Conservation (phyloP, 805 yeast genomes). For the Saccharomycopsis sp. region DNA sequence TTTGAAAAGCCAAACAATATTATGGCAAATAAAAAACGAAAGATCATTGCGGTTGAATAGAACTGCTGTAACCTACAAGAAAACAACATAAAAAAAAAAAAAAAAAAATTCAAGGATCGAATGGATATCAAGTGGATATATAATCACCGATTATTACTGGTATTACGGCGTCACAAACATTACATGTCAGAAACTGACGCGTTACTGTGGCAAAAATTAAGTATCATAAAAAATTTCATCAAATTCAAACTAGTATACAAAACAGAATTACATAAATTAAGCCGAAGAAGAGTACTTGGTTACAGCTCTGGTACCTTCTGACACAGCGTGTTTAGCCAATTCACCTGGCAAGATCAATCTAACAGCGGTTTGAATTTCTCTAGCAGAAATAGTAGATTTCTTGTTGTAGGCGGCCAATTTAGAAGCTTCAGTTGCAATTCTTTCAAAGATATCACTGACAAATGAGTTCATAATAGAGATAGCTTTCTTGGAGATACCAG, state of each 20-base stretch:
- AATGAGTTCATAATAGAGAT: constrained; percentile 99
- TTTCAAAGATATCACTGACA: constrained; percentile 95
- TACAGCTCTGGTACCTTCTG: constrained; percentile 83
- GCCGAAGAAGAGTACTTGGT: constrained; percentile 22
- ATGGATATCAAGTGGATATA: too few relatives aligned
- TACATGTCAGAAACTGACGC: background rate
- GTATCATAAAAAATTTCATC: background rate
- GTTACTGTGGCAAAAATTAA: background rate
- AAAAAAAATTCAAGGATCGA: too few relatives aligned
- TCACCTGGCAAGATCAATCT: constrained; percentile 98
- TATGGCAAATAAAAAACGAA: too few relatives aligned
- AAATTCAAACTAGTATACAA: background rate
- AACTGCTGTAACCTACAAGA: background rate
- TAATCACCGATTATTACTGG: background rate
- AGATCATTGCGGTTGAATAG: too few relatives aligned
- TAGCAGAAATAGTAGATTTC: constrained; percentile 95
- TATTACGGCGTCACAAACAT: background rate
- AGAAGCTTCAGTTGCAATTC: constrained; percentile 96
- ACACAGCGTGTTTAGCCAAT: constrained; percentile 96
- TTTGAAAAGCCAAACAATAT: too few relatives aligned
- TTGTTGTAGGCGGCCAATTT: constrained; percentile 98
- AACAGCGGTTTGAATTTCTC: constrained; percentile 98
- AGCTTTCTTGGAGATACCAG: constrained; percentile 98
- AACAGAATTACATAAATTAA: constrained; percentile 4
- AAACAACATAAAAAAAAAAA: constrained; percentile 3